These are phyloP conservation scores for Monsonia emarginata DNA, from an alignment of 441 rosid genomes.

Conservation along the genomic window DNA sequence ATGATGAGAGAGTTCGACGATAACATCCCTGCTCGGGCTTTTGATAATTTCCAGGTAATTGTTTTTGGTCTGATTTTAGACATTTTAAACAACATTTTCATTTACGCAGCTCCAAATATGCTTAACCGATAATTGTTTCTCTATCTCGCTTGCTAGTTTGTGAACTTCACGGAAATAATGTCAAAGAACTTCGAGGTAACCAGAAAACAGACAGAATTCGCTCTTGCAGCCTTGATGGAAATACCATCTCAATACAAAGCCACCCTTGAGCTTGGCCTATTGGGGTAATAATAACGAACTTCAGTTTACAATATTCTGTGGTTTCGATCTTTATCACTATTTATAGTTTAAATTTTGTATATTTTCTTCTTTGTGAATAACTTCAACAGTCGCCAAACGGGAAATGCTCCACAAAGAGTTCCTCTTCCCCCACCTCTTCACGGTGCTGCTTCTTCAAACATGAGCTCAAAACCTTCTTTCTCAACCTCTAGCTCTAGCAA, in stretches of 20 bases:
- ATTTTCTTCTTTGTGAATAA: conserved; percentile 5
- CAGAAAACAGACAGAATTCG: conserved; percentile 74
- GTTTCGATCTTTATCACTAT: not conserved
- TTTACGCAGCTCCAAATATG: not conserved
- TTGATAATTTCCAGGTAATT: conserved; percentile 80
- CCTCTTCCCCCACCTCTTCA: conserved; percentile 75
- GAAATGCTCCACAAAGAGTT: conserved; percentile 42
- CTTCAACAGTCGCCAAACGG: conserved; percentile 36
- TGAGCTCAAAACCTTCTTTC: conserved; percentile 28
- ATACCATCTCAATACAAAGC: conserved; percentile 88
- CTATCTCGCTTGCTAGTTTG: conserved; percentile 57
- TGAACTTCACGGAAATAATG: conserved; percentile 84
- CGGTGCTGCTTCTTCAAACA: conserved; percentile 32
- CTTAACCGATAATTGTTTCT: not conserved
- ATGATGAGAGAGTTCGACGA: conserved; percentile 92
- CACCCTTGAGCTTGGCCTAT: conserved; percentile 58
- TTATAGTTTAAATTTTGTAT: not conserved
- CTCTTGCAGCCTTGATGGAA: conserved; percentile 89
- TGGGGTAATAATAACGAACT: conserved; percentile 43
- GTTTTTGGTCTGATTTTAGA: not conserved
- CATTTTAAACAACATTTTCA: not conserved
- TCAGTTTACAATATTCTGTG: not conserved
- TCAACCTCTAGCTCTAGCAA: conserved; percentile 40
- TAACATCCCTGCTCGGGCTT: conserved; percentile 77
- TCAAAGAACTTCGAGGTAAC: conserved; percentile 40